Evolutionary conservation across 1,284 basidiomycete species (phyloP).

Genomic region (Apiotrichum sp.): DNA sequence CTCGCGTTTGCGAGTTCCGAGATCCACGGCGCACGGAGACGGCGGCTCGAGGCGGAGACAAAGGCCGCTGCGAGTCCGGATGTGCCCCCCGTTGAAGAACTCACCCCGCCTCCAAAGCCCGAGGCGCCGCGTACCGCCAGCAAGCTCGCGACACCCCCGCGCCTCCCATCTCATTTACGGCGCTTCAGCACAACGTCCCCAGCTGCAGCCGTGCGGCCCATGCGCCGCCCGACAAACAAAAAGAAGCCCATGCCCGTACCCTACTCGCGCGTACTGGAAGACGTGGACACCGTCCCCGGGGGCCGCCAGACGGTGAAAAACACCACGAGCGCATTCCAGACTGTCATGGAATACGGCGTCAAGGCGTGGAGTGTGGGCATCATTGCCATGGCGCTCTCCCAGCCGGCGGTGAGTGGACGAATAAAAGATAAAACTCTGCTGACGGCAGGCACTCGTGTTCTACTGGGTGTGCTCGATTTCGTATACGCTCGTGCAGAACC

Average conservation of each 20-base stretch:
- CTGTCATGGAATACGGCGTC: background rate
- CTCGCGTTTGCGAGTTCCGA: slow-evolving; percentile 23
- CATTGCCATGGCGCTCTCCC: background rate
- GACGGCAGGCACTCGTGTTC: slow-evolving; percentile 48
- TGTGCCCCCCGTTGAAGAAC: background rate
- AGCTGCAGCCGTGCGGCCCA: background rate
- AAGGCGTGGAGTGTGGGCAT: background rate
- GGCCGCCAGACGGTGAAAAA: background rate
- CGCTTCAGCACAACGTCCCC: no score
- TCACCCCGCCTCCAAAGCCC: background rate
- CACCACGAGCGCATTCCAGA: background rate
- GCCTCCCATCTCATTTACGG: no score
- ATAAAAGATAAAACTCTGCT: background rate
- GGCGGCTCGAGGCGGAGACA: background rate
- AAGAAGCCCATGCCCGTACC: background rate
- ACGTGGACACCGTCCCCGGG: background rate
- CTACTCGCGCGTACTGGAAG: background rate
- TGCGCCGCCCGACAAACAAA: background rate
- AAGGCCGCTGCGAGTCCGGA: background rate
- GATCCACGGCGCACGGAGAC: background rate
- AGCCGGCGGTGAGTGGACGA: background rate
- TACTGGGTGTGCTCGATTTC: slow-evolving; percentile 52
- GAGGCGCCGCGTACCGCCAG: no score
- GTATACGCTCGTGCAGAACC: slow-evolving; percentile 48
- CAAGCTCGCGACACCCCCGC: no score